Evolutionary conservation across 1,139 yeast species (phyloP), one percentile per base, ranked within the genome.

Genomic region (Candida dubliniensis): DNA sequence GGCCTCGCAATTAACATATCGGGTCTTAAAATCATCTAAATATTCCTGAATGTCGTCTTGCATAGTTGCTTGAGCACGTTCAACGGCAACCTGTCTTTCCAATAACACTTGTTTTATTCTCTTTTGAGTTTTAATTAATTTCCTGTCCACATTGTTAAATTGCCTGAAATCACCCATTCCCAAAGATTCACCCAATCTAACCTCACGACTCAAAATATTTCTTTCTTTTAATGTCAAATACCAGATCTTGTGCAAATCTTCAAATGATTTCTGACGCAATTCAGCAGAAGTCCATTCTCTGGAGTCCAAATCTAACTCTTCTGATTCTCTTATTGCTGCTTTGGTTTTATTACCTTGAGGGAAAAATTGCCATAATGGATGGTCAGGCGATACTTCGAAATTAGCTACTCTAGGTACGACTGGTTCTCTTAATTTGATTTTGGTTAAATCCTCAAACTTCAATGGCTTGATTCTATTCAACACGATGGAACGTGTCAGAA

Each of bases 291-390:
- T 70, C 99, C 99, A 95, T 9, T 95, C 72, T 53, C 96, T 77
- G 11, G 95, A 88, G 29, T 57, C 59, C 27, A 71, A 64, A 46
- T 76, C 75, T 34, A 89, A 59, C 18, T 86, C 91, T 4, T 50
- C 55, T 1, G 76, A 62, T 1, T 73, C 65, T 54, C 97, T 77
- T 50, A 85, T 68, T 52, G 82, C 81, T 54, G 76, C 69, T 48
- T 79, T 74, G 13, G 69, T 54, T 14, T 64, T 56, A 50, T 50
- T 66, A 3, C 76, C 77, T 38, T 84, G 76, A 34, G 81, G 76
- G 69, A 93, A 93, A 64, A 93, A 93, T 56, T 87, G 95, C 97
- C 97, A 93, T 52, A 93, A 74, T 32, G 99, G 98, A 66, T 93
- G 99, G 60, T 87, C 87, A 11, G 86, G 95, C 18, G 83, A 77